Evolutionary conservation across 345 rosid genomes (phyloP).

Genomic region (Sonneratia alba): DNA sequence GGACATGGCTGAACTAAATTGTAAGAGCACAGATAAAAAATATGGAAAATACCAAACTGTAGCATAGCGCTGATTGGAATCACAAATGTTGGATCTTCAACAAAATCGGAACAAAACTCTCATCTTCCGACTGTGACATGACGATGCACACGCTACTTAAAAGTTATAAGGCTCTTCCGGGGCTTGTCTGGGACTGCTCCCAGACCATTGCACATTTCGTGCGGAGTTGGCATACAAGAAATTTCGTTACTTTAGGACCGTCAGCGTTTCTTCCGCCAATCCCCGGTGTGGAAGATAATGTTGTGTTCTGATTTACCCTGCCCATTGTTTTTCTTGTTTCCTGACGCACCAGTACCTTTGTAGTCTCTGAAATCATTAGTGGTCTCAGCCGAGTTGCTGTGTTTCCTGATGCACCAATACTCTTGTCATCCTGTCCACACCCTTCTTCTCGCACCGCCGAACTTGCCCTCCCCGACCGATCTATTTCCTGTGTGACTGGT

Average conservation of each 20-base stretch:
- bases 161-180: not conserved
- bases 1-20: too few relatives aligned
- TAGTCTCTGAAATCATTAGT: slow-evolving; percentile 11
- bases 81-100: not conserved
- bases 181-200: slow-evolving; percentile 3
- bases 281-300: too few relatives aligned
- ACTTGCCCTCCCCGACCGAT: slow-evolving; percentile 38
- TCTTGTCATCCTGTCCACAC: slow-evolving; percentile 13
- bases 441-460: not conserved
- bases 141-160: not conserved
- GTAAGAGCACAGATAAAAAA: not conserved
- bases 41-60: not conserved
- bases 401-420: slow-evolving; percentile 17
- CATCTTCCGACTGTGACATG: not conserved
- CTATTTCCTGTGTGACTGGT: slow-evolving; percentile 39
- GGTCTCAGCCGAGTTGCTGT: slow-evolving; percentile 13
- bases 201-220: too few relatives aligned
- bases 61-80: not conserved
- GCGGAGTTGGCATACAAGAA: too few relatives aligned
- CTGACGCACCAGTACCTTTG: not conserved
- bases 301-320: too few relatives aligned
- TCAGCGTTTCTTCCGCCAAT: too few relatives aligned
- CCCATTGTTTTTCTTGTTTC: slow-evolving; percentile 18
- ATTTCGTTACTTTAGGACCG: too few relatives aligned
- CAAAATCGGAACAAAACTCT: not conserved